Percentiles rank a stretch among this genome's conserved stretches.
Conservation (phyloP, 2,329 filamentous ascomycete genomes). For the Cyphellophora europaea region DNA sequence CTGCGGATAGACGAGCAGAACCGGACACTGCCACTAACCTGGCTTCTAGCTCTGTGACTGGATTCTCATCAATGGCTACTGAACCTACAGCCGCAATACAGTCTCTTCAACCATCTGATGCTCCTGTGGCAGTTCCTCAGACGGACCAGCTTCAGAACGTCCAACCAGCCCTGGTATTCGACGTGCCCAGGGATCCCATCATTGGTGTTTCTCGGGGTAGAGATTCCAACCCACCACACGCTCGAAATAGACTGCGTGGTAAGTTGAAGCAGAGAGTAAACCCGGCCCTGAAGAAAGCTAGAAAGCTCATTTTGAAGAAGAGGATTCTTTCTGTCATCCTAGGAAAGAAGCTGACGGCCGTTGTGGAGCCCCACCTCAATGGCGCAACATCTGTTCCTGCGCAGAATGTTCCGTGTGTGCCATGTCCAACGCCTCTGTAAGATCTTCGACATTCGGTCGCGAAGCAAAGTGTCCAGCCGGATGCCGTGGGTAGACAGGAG, state of each 20-base stretch:
- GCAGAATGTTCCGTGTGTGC: neutral
- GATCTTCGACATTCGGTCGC: too few species aligned
- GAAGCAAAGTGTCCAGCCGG: neutral
- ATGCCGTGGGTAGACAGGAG: neutral
- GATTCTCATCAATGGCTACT: too few species aligned
- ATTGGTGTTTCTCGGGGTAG: neutral
- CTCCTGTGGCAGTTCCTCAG: neutral
- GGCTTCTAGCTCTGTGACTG: too few species aligned
- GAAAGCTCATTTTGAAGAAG: constrained; percentile 10
- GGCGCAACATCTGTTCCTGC: neutral
- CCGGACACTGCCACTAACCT: too few species aligned
- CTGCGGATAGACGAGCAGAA: too few species aligned
- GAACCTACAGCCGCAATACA: too few species aligned
- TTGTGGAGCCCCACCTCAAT: constrained; percentile 10
- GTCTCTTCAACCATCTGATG: too few species aligned
- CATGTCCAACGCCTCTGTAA: neutral
- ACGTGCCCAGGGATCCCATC: neutral
- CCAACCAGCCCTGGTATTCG: neutral
- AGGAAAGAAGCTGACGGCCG: constrained; percentile 10
- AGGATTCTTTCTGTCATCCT: constrained; percentile 10
- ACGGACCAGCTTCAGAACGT: neutral
- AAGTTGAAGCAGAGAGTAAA: constrained; percentile 3
- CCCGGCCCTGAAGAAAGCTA: constrained; percentile 7
- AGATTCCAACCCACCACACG: neutral
- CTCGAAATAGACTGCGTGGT: neutral